Conservation (phyloP, 805 yeast species). For the Wickerhamiella galacta region DNA sequence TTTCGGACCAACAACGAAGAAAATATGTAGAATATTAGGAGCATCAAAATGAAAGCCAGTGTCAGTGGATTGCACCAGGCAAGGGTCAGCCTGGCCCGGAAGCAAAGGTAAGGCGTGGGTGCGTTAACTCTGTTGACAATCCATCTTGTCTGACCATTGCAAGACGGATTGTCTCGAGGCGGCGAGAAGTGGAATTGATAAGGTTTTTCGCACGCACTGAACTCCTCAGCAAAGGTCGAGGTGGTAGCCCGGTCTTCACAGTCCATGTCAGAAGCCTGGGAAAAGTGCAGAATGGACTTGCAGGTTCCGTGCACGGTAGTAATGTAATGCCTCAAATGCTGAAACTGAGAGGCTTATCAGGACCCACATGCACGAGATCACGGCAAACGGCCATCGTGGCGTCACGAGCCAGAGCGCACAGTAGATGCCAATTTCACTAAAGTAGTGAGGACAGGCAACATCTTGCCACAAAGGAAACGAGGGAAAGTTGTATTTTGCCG, state of each 20-base stretch:
- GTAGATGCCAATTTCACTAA: constrained; percentile 41
- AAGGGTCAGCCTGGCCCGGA: constrained; percentile 9
- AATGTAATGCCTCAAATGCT: constrained; percentile 31
- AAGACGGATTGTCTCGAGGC: too few relatives aligned
- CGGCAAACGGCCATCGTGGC: constrained; percentile 8
- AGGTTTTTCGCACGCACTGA: too few relatives aligned
- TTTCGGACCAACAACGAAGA: too few relatives aligned
- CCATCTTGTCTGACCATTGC: too few relatives aligned
- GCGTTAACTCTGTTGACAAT: constrained; percentile 7
- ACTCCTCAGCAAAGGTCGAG: not conserved
- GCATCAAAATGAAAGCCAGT: constrained; percentile 7
- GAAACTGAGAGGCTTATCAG: constrained; percentile 31
- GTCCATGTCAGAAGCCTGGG: constrained; percentile 4
- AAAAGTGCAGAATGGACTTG: constrained; percentile 6
- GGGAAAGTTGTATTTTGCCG: constrained; percentile 41
- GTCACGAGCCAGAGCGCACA: constrained; percentile 14
- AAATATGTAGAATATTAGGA: constrained; percentile 7
- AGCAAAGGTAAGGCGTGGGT: constrained; percentile 12
- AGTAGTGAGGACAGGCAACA: constrained; percentile 45
- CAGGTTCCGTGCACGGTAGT: constrained; percentile 21
- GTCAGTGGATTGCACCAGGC: constrained; percentile 10
- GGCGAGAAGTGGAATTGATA: too few relatives aligned
- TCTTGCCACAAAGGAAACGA: constrained; percentile 25
- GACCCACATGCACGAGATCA: constrained; percentile 20
- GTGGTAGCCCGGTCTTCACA: not conserved